Evolutionary conservation across 331 rosid species (phyloP).

Genomic region (Malus hybrid): DNA sequence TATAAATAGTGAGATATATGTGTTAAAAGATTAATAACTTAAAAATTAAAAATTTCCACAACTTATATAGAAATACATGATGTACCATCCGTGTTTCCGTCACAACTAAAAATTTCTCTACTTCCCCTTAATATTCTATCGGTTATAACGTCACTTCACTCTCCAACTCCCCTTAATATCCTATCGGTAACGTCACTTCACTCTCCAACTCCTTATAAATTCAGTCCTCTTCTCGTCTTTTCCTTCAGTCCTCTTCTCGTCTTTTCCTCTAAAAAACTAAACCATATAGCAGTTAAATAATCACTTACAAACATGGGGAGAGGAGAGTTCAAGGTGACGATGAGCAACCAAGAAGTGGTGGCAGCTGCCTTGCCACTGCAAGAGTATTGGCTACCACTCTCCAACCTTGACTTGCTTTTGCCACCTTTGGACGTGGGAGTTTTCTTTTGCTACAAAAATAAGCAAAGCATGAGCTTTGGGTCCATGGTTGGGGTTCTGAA

Average conservation of each 20-base stretch:
- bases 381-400: conserved; percentile 58
- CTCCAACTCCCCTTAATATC: neutral
- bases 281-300: neutral
- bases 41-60: no score
- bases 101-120: no score
- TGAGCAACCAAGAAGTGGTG: conserved; percentile 38
- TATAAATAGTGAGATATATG: no score
- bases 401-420: conserved; percentile 65
- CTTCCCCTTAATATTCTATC: neutral
- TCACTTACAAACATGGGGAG: neutral
- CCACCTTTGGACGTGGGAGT: conserved; percentile 49
- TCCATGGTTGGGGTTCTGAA: conserved; percentile 34
- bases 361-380: conserved; percentile 44
- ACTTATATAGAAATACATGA: no score
- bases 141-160: neutral
- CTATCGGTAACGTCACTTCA: neutral
- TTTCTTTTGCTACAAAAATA: conserved; percentile 50
- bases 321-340: conserved; percentile 25
- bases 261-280: neutral
- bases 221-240: neutral
- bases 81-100: no score
- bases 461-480: conserved; percentile 3
- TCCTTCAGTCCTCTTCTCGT: neutral
- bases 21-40: no score
- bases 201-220: neutral